phyloP scores from a whole-genome alignment of 1,284 basidiomycete species.

The Apiotrichum akiyoshidainum region DNA sequence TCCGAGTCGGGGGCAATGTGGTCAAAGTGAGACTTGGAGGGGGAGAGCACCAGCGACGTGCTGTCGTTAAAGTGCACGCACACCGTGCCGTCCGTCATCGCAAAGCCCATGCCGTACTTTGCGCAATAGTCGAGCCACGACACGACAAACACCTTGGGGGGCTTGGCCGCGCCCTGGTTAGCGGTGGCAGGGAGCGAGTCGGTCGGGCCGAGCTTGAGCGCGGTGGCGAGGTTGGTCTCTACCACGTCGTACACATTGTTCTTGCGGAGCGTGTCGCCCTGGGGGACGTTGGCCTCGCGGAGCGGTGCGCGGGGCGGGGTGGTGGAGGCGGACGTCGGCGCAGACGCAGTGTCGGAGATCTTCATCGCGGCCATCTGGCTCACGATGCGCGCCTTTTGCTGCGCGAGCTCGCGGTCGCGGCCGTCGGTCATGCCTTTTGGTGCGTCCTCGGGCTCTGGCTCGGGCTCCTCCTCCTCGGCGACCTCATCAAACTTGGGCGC shows the following conservation, averaged over 20 bases:
- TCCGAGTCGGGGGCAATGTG: slow-evolving; percentile 57
- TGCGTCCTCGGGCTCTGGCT: slow-evolving; percentile 46
- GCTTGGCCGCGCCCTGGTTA: background rate
- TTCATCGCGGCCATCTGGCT: slow-evolving; percentile 68
- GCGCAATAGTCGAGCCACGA: slow-evolving; percentile 98
- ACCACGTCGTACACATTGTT: slow-evolving; percentile 28
- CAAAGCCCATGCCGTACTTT: slow-evolving; percentile 98
- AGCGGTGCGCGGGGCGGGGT: slow-evolving; percentile 2
- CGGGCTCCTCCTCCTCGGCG: slow-evolving; percentile 36
- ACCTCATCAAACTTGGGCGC: slow-evolving; percentile 57
- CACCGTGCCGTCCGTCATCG: slow-evolving; percentile 87
- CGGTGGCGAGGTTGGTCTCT: slow-evolving; percentile 61
- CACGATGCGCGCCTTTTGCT: slow-evolving; percentile 82
- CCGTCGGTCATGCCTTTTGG: slow-evolving; percentile 26
- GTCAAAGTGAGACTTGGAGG: slow-evolving; percentile 84
- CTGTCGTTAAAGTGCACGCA: slow-evolving; percentile 97
- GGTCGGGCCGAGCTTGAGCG: slow-evolving; percentile 3
- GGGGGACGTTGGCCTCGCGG: slow-evolving; percentile 9
- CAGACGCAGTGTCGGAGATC: slow-evolving; percentile 10
- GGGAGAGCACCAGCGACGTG: slow-evolving; percentile 75
- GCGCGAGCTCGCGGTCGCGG: slow-evolving; percentile 58
- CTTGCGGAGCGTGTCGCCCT: background rate
- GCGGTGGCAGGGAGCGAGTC: background rate
- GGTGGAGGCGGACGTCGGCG: background rate
- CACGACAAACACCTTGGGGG: slow-evolving; percentile 84